These are phyloP conservation scores for Cucurbita ficifolia DNA, from an alignment of 306 rosid species.

Conservation along the genomic window DNA sequence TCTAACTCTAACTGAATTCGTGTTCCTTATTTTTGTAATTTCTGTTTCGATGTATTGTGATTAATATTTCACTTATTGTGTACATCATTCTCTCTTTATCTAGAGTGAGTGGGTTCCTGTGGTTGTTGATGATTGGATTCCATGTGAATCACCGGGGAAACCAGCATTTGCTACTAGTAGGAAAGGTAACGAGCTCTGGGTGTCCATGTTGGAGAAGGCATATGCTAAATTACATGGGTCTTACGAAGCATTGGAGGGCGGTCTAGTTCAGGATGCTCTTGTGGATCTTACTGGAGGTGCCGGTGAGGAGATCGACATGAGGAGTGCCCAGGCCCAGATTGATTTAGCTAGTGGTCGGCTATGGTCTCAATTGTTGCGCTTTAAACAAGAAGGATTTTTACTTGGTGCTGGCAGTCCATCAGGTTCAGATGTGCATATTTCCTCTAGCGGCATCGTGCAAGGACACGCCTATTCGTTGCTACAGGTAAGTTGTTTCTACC, in stretches of 20 bases:
- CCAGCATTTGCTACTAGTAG: conserved; percentile 96
- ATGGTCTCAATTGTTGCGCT: conserved; percentile 96
- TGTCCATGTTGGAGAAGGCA: conserved; percentile 96
- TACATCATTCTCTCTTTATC: conserved; percentile 5
- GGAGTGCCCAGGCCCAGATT: conserved; percentile 92
- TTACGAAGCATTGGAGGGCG: conserved; percentile 95
- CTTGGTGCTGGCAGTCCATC: conserved; percentile 99
- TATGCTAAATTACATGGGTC: conserved; percentile 99
- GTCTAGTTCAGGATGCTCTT: conserved; percentile 99
- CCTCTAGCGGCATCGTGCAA: conserved; percentile 98
- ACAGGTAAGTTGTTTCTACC: conserved; percentile 38
- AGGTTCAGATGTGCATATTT: conserved; percentile 91
- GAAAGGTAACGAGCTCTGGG: conserved; percentile 93
- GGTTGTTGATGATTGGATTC: conserved; percentile 98
- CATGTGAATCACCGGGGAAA: conserved; percentile 88
- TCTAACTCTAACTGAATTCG: neutral
- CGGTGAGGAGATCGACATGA: conserved; percentile 99
- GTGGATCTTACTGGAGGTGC: conserved; percentile 99
- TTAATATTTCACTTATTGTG: neutral
- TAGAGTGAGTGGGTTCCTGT: conserved; percentile 99
- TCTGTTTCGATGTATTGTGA: neutral
- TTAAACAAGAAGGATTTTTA: conserved; percentile 89
- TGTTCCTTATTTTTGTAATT: neutral
- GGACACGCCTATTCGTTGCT: conserved; percentile 95
- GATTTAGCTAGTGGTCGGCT: conserved; percentile 98